Evolutionary conservation across 768 basidiomycete genomes (phyloP).

Genomic region (Xanthoconium purpureum): DNA sequence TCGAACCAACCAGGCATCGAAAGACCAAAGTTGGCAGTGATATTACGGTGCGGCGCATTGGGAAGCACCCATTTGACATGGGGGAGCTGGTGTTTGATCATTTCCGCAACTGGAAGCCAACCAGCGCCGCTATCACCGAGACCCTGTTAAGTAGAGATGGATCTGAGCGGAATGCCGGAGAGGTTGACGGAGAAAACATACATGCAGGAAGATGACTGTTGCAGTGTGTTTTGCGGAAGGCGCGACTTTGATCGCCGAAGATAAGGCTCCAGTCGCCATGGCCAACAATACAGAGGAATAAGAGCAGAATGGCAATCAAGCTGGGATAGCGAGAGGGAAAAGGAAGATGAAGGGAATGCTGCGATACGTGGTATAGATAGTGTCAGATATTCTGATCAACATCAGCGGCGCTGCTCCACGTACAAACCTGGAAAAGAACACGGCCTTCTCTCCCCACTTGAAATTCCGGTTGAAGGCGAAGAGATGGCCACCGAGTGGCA

Average conservation of each 20-base stretch:
- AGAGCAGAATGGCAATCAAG: too few relatives aligned
- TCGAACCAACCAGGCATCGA: constrained; percentile 84
- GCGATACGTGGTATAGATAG: too few relatives aligned
- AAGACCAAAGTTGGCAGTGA: constrained; percentile 71
- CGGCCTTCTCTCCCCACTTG: too few relatives aligned
- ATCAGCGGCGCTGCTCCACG: too few relatives aligned
- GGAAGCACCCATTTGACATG: constrained; percentile 85
- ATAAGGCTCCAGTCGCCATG: constrained; percentile 28
- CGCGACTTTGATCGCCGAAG: constrained; percentile 37
- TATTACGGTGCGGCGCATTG: constrained; percentile 39
- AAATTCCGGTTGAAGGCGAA: too few relatives aligned
- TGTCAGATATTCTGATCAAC: too few relatives aligned
- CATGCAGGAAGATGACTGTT: constrained; percentile 88
- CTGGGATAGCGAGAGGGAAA: too few relatives aligned
- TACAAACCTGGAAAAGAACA: too few relatives aligned
- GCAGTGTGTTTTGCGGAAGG: constrained; percentile 69
- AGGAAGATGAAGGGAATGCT: too few relatives aligned
- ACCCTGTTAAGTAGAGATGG: constrained; percentile 43
- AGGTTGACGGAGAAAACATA: constrained; percentile 34
- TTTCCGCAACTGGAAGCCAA: constrained; percentile 73
- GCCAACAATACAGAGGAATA: too few relatives aligned
- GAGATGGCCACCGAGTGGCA: too few relatives aligned
- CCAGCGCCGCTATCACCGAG: constrained; percentile 74
- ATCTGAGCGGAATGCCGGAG: constrained; percentile 3
- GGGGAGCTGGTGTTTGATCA: constrained; percentile 55